phyloP scores from a whole-genome alignment of 768 basidiomycete species.

The Dentipellis sp. region DNA sequence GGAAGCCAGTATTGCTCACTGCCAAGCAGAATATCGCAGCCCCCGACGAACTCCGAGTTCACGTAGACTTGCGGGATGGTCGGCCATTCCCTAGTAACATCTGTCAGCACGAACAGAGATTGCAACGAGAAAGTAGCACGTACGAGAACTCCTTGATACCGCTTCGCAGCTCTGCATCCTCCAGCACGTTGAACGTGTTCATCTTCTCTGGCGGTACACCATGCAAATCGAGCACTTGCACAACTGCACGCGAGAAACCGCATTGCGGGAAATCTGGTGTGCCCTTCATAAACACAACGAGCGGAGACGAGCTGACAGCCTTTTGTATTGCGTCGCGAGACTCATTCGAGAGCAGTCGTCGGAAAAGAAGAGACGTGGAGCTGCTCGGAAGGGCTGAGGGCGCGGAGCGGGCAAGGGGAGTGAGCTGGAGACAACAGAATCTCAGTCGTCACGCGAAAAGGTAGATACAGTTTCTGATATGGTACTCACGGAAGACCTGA shows the following conservation, averaged over 20 bases:
- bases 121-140: constrained; percentile 25
- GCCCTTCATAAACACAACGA: constrained; percentile 99
- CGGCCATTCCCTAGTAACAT: constrained; percentile 76
- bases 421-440: constrained; percentile 1
- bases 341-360: constrained; percentile 55
- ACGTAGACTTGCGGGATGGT: constrained; percentile 95
- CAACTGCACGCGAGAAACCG: constrained; percentile 91
- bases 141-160: constrained; percentile 97
- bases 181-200: constrained; percentile 85
- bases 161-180: constrained; percentile 71
- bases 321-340: constrained; percentile 54
- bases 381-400: constrained; percentile 5
- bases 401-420: constrained; percentile 5
- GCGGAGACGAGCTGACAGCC: constrained; percentile 65
- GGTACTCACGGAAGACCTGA: constrained; percentile 34
- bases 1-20: constrained; percentile 45
- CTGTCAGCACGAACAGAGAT: background rate
- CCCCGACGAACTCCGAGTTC: constrained; percentile 92
- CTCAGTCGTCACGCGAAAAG: background rate
- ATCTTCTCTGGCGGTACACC: constrained; percentile 75
- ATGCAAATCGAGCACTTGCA: constrained; percentile 83
- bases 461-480: background rate
- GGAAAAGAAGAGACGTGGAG: constrained; percentile 17
- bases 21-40: constrained; percentile 87
- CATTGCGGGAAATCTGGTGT: constrained; percentile 81